Evolutionary conservation across 2,329 filamentous ascomycete species (phyloP), one percentile per base, ranked within the genome.

Genomic region (Mariannaea elegans): DNA sequence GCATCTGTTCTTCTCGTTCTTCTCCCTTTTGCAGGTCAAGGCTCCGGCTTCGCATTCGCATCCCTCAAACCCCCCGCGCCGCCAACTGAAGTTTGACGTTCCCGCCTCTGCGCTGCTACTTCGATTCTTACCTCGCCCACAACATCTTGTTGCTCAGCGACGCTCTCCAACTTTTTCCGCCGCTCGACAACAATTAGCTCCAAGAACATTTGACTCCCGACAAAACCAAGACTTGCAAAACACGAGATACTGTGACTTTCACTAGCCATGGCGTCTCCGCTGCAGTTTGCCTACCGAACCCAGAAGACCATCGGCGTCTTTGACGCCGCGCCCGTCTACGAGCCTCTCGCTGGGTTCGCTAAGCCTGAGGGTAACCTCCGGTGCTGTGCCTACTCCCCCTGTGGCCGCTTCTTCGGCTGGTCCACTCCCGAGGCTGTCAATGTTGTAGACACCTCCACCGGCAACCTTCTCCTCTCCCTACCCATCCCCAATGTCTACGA

Each of bases 241-340:
- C 69, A 66, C 65, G 71, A 73, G 74, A 74, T 64, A 64, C 89
- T 91, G 91, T 93, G 90, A 84, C 90, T 93, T 93, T 93, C 76
- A 89, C 87, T 93, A 93, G 91, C 89, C 87, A 97, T 97, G 93
- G 91, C 92, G 78, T 89, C 85, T 84, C 89, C 92, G 75, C 90
- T 94, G 82, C 94, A 97, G 88, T 91, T 97, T 88, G 92, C 93
- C 80, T 97, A 91, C 86, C 93, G 95, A 82, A 97, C 95, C 79
- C 91, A 94, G 81, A 98, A 97, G 88, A 90, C 89, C 78, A 94
- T 99, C 82, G 94, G 94, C 74, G 84, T 98, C 79, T 88, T 97
- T 80, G 92, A 98, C 82, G 93, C 93, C 73, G 91, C 89, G 69
- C 95, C 95, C 63, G 87, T 90, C 74, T 99, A 99, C 81, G 87